phyloP scores from a whole-genome alignment of 2,329 filamentous ascomycete genomes.

The Lasiodiplodia theobromae region DNA sequence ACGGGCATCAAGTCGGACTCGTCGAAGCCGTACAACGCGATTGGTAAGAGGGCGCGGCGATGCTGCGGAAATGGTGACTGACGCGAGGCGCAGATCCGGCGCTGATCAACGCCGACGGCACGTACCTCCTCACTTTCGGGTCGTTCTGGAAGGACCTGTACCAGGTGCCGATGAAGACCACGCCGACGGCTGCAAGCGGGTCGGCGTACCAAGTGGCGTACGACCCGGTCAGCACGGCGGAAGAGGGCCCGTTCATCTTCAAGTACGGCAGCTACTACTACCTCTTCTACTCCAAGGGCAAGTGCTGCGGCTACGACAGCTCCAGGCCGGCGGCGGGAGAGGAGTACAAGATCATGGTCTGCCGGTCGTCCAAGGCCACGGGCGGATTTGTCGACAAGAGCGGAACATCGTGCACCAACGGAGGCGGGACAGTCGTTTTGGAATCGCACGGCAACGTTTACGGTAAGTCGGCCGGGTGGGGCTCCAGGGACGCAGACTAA shows the following conservation, averaged over 20 bases:
- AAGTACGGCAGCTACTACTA: conserved; percentile 67
- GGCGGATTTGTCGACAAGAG: conserved; percentile 63
- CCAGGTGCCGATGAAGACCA: conserved; percentile 59
- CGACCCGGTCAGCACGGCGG: conserved; percentile 60
- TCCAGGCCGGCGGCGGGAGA: conserved; percentile 60
- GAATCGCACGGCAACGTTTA: conserved; percentile 67
- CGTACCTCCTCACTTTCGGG: conserved; percentile 66
- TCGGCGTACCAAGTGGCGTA: conserved; percentile 59
- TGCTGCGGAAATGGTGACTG: neutral
- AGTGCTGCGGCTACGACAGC: conserved; percentile 67
- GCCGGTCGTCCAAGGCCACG: conserved; percentile 61
- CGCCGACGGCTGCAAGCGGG: conserved; percentile 44
- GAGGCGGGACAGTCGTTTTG: conserved; percentile 68
- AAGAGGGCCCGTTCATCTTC: conserved; percentile 66
- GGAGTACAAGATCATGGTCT: conserved; percentile 73
- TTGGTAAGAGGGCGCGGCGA: conserved; percentile 41
- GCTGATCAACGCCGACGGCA: conserved; percentile 51
- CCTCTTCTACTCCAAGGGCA: conserved; percentile 68
- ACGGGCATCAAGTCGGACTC: conserved; percentile 56
- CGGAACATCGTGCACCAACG: conserved; percentile 60
- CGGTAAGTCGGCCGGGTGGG: conserved; percentile 44
- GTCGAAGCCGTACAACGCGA: conserved; percentile 55
- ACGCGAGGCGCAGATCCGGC: conserved; percentile 49
- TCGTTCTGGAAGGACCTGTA: conserved; percentile 74
- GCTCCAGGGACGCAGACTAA: neutral